Evolutionary conservation across 768 basidiomycete genomes (phyloP).

Genomic region (Suillus bovinus): DNA sequence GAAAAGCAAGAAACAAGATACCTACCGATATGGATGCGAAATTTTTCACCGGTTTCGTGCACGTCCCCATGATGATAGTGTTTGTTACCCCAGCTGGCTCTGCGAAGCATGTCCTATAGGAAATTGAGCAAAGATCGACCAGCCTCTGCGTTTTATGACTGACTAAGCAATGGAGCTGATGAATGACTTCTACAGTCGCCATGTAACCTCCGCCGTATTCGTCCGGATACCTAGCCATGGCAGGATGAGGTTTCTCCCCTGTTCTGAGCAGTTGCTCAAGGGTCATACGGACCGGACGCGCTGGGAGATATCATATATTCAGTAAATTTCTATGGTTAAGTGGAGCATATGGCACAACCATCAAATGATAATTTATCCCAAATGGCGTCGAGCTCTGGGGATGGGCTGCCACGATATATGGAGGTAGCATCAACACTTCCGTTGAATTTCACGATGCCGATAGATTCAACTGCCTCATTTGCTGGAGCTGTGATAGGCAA

Average conservation of each 20-base stretch:
- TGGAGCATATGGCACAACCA: neutral
- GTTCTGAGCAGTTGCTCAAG: conserved; percentile 12
- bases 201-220: conserved; percentile 19
- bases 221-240: conserved; percentile 11
- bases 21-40: conserved; percentile 10
- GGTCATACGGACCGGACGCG: conserved; percentile 11
- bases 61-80: conserved; percentile 2
- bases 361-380: conserved; percentile 3
- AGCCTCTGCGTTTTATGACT: neutral
- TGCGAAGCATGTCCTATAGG: conserved; percentile 12
- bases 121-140: neutral
- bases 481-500: conserved; percentile 8
- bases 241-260: conserved; percentile 3
- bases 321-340: neutral
- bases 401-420: conserved; percentile 8
- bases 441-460: conserved; percentile 10
- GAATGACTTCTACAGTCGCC: conserved; percentile 11
- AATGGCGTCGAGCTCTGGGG: conserved; percentile 11
- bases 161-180: conserved; percentile 16
- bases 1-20: neutral
- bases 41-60: neutral
- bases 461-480: conserved; percentile 10
- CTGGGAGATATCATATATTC: neutral
- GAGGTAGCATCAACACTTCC: neutral
- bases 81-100: conserved; percentile 7